Conservation (phyloP, 805 yeast genomes). For the Clavispora carvajalis region DNA sequence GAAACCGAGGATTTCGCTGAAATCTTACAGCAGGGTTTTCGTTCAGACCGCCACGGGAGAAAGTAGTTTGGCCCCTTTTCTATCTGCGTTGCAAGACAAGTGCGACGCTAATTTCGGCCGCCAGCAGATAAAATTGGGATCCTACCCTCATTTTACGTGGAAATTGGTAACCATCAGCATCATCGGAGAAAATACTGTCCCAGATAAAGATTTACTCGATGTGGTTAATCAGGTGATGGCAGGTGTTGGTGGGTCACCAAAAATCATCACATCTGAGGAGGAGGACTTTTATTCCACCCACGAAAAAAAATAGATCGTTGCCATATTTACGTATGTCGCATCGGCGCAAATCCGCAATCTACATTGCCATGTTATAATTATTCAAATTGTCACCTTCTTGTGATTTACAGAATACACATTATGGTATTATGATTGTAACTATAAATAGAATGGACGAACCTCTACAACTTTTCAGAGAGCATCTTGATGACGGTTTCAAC, state of each 20-base stretch:
- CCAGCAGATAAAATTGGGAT: constrained; percentile 61
- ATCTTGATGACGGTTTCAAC: constrained; percentile 61
- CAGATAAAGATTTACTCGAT: constrained; percentile 26
- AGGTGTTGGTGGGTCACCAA: constrained; percentile 47
- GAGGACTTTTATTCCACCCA: constrained; percentile 46
- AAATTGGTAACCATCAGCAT: constrained; percentile 68
- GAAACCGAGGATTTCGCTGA: constrained; percentile 20
- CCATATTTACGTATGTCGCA: no score
- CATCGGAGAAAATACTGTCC: constrained; percentile 47
- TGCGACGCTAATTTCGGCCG: constrained; percentile 26
- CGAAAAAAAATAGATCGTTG: constrained; percentile 2
- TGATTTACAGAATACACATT: background rate
- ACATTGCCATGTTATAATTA: no score
- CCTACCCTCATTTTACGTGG: constrained; percentile 74
- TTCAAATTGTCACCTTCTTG: background rate
- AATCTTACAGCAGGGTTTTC: constrained; percentile 40
- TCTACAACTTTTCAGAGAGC: constrained; percentile 52
- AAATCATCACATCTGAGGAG: constrained; percentile 50
- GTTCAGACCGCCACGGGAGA: constrained; percentile 62
- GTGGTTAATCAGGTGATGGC: constrained; percentile 44
- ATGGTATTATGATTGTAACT: background rate
- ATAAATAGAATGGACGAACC: background rate
- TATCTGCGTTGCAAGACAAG: constrained; percentile 46
- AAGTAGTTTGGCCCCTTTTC: constrained; percentile 61
- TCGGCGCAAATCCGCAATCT: no score